Evolutionary conservation across 2,329 filamentous ascomycete species (phyloP).

Genomic region (Fonsecaea nubica): DNA sequence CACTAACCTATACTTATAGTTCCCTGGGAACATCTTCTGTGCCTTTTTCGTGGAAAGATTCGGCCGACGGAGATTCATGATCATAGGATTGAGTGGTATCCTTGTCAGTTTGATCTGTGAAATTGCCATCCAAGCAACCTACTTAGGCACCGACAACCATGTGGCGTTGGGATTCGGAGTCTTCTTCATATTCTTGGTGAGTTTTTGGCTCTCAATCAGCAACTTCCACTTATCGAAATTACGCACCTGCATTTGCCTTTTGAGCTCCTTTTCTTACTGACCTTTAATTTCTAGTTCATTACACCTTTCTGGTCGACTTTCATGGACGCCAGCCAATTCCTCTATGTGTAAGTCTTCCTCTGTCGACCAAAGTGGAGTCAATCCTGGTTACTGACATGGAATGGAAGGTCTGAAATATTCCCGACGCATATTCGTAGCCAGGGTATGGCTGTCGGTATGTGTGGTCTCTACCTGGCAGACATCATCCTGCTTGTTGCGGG

Average conservation of each 20-base stretch:
- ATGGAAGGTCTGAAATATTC: conserved; percentile 39
- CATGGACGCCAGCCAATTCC: conserved; percentile 57
- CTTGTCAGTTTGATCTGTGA: conserved; percentile 51
- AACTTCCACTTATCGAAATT: neutral
- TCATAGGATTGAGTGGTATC: conserved; percentile 52
- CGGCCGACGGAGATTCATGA: conserved; percentile 52
- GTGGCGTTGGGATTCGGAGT: conserved; percentile 48
- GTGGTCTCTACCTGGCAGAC: conserved; percentile 45
- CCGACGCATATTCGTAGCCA: conserved; percentile 36
- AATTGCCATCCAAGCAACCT: conserved; percentile 47
- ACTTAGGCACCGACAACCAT: conserved; percentile 45
- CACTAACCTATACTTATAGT: conserved; percentile 1
- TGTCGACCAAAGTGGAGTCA: conserved; percentile 44
- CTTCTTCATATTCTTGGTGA: conserved; percentile 52
- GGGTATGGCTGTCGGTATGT: conserved; percentile 37
- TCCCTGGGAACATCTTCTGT: conserved; percentile 51
- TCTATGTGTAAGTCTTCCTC: conserved; percentile 55
- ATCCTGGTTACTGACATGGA: conserved; percentile 38
- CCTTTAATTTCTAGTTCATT: conserved; percentile 20
- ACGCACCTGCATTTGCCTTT: neutral
- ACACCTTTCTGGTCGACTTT: conserved; percentile 36
- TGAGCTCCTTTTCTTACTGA: neutral
- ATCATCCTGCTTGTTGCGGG: conserved; percentile 47
- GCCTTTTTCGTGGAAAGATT: conserved; percentile 49
- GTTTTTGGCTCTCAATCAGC: conserved; percentile 39